Evolutionary conservation across 2,329 filamentous ascomycete genomes (phyloP).

Genomic region (Talaromyces sp.): DNA sequence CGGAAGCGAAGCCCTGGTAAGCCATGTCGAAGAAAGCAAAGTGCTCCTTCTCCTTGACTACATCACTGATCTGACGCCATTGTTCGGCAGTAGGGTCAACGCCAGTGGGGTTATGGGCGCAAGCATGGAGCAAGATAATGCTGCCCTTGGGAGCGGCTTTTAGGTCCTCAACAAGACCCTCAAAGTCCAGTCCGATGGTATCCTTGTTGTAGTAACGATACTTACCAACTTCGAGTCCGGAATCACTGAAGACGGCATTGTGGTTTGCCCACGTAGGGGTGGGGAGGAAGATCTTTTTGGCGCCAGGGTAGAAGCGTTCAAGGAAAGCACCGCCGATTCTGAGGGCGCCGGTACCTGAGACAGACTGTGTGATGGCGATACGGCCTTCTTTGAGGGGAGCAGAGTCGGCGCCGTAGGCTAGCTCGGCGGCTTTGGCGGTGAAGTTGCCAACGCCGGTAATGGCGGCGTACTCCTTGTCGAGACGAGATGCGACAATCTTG

Average conservation of each 20-base stretch:
- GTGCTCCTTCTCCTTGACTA: conserved; percentile 81
- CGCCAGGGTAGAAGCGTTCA: conserved; percentile 81
- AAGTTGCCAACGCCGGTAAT: conserved; percentile 96
- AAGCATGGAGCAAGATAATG: conserved; percentile 91
- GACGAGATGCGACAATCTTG: conserved; percentile 69
- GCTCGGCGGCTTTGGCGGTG: conserved; percentile 82
- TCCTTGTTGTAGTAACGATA: conserved; percentile 99
- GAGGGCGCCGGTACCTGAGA: conserved; percentile 94
- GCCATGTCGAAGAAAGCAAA: conserved; percentile 99
- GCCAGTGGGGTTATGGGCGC: conserved; percentile 96
- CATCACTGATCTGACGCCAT: conserved; percentile 85
- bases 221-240: conserved; percentile 83
- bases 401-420: conserved; percentile 84
- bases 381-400: conserved; percentile 69
- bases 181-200: conserved; percentile 96
- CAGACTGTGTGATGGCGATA: conserved; percentile 91
- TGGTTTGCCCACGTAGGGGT: conserved; percentile 98
- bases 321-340: conserved; percentile 94
- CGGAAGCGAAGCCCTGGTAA: conserved; percentile 96
- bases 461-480: conserved; percentile 97
- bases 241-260: conserved; percentile 91
- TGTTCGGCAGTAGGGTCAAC: conserved; percentile 89
- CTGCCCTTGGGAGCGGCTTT: conserved; percentile 81
- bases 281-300: conserved; percentile 95
- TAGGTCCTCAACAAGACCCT: conserved; percentile 86